Evolutionary conservation across 352 stramenopile genomes (phyloP).

Genomic region (Pythium myriotylum): DNA sequence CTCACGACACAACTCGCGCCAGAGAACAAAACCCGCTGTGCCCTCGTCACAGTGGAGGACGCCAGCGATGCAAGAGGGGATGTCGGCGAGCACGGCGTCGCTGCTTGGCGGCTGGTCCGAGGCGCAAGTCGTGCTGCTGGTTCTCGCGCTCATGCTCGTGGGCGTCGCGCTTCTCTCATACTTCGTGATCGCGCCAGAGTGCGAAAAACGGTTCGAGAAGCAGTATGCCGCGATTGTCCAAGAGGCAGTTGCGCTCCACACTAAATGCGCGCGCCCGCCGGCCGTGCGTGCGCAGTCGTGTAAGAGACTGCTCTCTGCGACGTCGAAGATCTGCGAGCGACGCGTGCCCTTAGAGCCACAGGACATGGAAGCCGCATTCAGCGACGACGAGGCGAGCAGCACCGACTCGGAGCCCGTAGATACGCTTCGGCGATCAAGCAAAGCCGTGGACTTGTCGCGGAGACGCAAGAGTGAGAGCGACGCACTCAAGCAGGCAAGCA

Average conservation of each 20-base stretch:
- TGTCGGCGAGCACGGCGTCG: constrained; percentile 17
- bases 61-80: constrained; percentile 19
- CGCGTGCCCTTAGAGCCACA: constrained; percentile 5
- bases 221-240: constrained; percentile 49
- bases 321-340: constrained; percentile 9
- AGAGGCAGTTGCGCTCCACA: constrained; percentile 28
- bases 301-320: constrained; percentile 7
- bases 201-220: constrained; percentile 70
- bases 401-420: constrained; percentile 30
- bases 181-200: constrained; percentile 78
- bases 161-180: constrained; percentile 72
- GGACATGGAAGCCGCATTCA: constrained; percentile 26
- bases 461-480: constrained; percentile 77
- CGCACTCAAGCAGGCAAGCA: constrained; percentile 50
- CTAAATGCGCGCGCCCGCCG: constrained; percentile 3
- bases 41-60: not conserved
- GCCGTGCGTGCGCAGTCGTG: constrained; percentile 7
- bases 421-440: constrained; percentile 11
- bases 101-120: constrained; percentile 41
- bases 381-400: constrained; percentile 28
- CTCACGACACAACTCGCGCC: too few species aligned
- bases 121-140: constrained; percentile 53
- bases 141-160: constrained; percentile 55
- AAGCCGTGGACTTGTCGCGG: constrained; percentile 33
- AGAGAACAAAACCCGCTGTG: constrained; percentile 1